phyloP scores from a whole-genome alignment of 2,329 filamentous ascomycete species.

The Pseudocercospora pini-densiflorae region DNA sequence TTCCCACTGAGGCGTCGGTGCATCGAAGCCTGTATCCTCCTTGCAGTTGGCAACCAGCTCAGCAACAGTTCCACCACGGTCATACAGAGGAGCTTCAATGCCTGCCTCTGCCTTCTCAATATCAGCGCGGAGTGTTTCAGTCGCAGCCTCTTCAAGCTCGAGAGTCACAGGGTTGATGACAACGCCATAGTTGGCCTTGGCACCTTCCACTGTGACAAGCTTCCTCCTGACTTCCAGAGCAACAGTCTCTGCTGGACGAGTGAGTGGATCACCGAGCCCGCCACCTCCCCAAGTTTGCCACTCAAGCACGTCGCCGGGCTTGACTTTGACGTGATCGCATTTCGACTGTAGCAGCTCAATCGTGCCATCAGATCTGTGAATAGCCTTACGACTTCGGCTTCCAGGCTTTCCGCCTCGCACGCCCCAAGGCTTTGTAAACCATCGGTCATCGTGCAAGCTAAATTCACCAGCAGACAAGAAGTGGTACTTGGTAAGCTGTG shows the following conservation, averaged over 20 bases:
- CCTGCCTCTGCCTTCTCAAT: conserved; percentile 33
- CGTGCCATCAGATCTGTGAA: conserved; percentile 27
- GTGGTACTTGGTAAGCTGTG: conserved; percentile 32
- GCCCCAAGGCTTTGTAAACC: conserved; percentile 34
- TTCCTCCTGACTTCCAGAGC: conserved; percentile 32
- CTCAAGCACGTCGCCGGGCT: conserved; percentile 32
- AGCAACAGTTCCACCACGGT: conserved; percentile 30
- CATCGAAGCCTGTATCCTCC: conserved; percentile 32
- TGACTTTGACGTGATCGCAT: conserved; percentile 35
- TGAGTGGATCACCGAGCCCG: conserved; percentile 31
- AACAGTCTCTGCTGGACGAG: conserved; percentile 31
- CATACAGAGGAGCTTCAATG: conserved; percentile 28
- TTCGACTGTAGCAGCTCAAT: conserved; percentile 27
- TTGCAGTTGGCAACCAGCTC: conserved; percentile 31
- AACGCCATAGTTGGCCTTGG: conserved; percentile 32
- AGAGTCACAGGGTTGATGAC: conserved; percentile 29
- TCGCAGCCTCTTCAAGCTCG: conserved; percentile 27
- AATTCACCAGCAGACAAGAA: conserved; percentile 34
- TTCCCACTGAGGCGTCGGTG: conserved; percentile 32
- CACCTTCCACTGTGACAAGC: conserved; percentile 30
- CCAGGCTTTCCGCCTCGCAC: conserved; percentile 34
- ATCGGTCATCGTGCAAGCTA: conserved; percentile 34
- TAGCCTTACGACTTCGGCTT: conserved; percentile 30
- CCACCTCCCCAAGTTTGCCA: conserved; percentile 36
- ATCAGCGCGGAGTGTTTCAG: conserved; percentile 30